Evolutionary conservation across 352 stramenopile genomes (phyloP).

Genomic region (Phytophthora syringae): DNA sequence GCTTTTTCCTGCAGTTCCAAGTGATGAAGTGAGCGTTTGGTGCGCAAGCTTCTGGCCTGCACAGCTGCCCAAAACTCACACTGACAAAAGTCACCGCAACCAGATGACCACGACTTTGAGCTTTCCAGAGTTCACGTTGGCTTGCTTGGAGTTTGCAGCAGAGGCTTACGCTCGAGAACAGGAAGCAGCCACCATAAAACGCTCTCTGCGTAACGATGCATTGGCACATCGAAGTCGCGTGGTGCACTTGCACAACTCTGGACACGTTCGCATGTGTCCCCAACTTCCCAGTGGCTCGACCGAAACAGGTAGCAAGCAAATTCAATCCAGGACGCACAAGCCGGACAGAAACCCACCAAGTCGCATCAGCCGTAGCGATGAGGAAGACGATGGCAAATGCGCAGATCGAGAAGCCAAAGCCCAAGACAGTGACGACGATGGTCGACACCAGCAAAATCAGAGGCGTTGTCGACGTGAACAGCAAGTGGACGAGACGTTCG

Average conservation of each 20-base stretch:
- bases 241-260: constrained; percentile 74
- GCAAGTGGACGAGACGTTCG: constrained; percentile 37
- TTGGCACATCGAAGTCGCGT: constrained; percentile 64
- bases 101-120: constrained; percentile 31
- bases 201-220: constrained; percentile 51
- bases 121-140: constrained; percentile 68
- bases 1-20: constrained; percentile 35
- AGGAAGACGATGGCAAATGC: constrained; percentile 22
- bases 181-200: constrained; percentile 31
- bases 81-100: not conserved
- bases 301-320: not conserved
- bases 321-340: not conserved
- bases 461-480: constrained; percentile 23
- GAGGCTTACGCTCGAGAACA: constrained; percentile 26
- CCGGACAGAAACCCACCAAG: not conserved
- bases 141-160: constrained; percentile 59
- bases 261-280: constrained; percentile 72
- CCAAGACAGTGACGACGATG: constrained; percentile 37
- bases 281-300: constrained; percentile 15
- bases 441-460: constrained; percentile 7
- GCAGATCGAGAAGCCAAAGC: constrained; percentile 36
- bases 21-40: constrained; percentile 42
- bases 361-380: not conserved
- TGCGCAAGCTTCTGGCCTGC: constrained; percentile 32
- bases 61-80: constrained; percentile 3